These are phyloP conservation scores for Mikania micrantha DNA, from an alignment of 129 eudicot species.

Conservation along the genomic window DNA sequence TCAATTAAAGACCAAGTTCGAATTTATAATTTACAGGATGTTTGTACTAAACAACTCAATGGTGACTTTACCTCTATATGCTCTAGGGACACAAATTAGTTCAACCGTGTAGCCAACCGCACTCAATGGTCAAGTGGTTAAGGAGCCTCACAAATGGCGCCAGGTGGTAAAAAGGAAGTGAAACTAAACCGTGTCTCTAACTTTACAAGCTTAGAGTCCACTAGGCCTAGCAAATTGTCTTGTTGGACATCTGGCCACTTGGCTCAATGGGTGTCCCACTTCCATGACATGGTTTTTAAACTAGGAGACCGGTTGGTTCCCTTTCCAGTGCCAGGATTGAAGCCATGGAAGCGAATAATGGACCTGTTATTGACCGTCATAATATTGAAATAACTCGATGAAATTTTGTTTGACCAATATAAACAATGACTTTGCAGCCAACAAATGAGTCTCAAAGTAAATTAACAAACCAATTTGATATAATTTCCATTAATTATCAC, in stretches of 20 bases:
- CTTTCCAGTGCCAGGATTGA: slow-evolving; percentile 3
- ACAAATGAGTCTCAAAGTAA: background rate
- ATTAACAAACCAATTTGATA: background rate
- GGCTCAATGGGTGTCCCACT: slow-evolving; percentile 10
- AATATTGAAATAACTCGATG: slow-evolving; percentile 29
- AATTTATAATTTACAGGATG: no score
- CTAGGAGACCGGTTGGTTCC: slow-evolving; percentile 9
- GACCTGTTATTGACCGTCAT: slow-evolving; percentile 15
- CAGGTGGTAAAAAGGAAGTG: slow-evolving; percentile 42
- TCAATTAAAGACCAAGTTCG: no score
- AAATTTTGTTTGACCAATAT: slow-evolving; percentile 31
- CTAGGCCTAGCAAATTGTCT: slow-evolving; percentile 26
- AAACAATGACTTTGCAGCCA: background rate
- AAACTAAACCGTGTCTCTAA: slow-evolving; percentile 34
- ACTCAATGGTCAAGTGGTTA: slow-evolving; percentile 29
- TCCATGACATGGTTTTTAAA: slow-evolving; percentile 14
- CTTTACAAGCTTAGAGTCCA: slow-evolving; percentile 18
- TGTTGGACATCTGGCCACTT: slow-evolving; percentile 18
- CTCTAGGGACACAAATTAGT: no score
- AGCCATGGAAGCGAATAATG: background rate
- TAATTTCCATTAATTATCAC: background rate
- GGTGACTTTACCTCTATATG: no score
- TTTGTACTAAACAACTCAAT: no score
- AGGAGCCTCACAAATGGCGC: slow-evolving; percentile 46
- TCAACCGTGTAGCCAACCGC: no score